phyloP scores from a whole-genome alignment of 2,329 filamentous ascomycete genomes.

The Elsinoe batatas region DNA sequence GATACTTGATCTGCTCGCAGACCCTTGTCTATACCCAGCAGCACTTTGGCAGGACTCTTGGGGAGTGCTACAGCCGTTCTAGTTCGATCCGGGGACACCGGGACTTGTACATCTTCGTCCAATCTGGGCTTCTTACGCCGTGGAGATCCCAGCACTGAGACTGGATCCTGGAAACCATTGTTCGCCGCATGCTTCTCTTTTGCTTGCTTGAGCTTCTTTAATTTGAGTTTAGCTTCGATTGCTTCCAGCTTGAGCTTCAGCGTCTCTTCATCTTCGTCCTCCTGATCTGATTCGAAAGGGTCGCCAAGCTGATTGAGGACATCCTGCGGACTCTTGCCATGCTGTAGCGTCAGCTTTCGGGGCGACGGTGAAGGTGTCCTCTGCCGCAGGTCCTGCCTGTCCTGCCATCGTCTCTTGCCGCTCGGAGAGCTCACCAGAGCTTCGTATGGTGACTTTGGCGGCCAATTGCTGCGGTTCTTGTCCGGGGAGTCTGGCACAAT shows the following conservation, averaged over 20 bases:
- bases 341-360: conserved; percentile 19
- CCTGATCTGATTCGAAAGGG: conserved; percentile 42
- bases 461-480: conserved; percentile 43
- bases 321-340: conserved; percentile 23
- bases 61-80: conserved; percentile 40
- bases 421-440: conserved; percentile 61
- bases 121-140: conserved; percentile 15
- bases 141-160: conserved; percentile 14
- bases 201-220: conserved; percentile 71
- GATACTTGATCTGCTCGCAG: conserved; percentile 73
- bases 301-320: conserved; percentile 20
- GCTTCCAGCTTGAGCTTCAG: conserved; percentile 76
- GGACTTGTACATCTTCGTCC: conserved; percentile 54
- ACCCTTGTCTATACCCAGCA: conserved; percentile 85
- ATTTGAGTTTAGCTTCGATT: conserved; percentile 75
- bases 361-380: conserved; percentile 50
- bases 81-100: conserved; percentile 56
- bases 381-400: conserved; percentile 44
- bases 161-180: background rate
- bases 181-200: conserved; percentile 17
- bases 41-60: conserved; percentile 66
- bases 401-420: conserved; percentile 65
- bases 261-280: conserved; percentile 75
- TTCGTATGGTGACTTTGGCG: conserved; percentile 52
- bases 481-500: conserved; percentile 30